Evolutionary conservation across 352 stramenopile genomes (phyloP).

Genomic region (Thalassiosira livingstoniorum): DNA sequence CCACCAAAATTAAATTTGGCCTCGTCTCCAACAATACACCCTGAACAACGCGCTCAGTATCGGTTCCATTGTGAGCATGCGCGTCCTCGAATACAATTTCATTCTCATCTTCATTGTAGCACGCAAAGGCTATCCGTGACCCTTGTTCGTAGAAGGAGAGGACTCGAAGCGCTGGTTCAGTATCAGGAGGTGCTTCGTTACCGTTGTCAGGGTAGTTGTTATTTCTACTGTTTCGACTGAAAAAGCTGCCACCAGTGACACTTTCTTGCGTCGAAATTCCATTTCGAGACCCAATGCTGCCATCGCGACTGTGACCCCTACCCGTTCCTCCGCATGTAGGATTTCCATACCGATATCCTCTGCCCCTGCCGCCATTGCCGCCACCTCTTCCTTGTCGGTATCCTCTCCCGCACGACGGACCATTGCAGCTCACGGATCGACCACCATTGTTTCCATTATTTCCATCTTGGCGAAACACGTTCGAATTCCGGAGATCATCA

Average conservation of each 20-base stretch:
- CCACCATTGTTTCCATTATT: too few relatives aligned
- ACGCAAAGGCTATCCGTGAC: slow-evolving; percentile 75
- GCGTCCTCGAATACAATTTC: slow-evolving; percentile 76
- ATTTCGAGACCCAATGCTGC: not conserved
- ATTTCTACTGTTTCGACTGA: not conserved
- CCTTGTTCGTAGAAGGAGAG: slow-evolving; percentile 67
- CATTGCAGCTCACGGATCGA: not conserved
- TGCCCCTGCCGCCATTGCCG: not conserved
- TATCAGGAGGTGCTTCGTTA: slow-evolving; percentile 39
- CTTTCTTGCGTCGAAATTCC: not conserved
- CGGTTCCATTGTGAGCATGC: slow-evolving; percentile 46
- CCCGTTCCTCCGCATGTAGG: not conserved
- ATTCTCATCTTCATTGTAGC: slow-evolving; percentile 81
- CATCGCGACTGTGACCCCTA: not conserved
- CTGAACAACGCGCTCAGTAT: slow-evolving; percentile 68
- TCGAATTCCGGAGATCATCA: not conserved
- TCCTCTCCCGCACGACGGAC: too few relatives aligned
- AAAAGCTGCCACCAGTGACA: not conserved
- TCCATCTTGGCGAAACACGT: not conserved
- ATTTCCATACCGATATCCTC: not conserved
- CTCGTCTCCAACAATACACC: slow-evolving; percentile 58
- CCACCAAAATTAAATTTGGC: slow-evolving; percentile 73
- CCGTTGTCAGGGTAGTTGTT: not conserved
- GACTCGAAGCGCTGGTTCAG: slow-evolving; percentile 52
- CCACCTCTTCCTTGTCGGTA: not conserved